A percentile compares a stretch with the other conserved stretches of the same genome.
Conservation (phyloP, 108 stramenopile genomes). For the Chaetoceros muelleri region DNA sequence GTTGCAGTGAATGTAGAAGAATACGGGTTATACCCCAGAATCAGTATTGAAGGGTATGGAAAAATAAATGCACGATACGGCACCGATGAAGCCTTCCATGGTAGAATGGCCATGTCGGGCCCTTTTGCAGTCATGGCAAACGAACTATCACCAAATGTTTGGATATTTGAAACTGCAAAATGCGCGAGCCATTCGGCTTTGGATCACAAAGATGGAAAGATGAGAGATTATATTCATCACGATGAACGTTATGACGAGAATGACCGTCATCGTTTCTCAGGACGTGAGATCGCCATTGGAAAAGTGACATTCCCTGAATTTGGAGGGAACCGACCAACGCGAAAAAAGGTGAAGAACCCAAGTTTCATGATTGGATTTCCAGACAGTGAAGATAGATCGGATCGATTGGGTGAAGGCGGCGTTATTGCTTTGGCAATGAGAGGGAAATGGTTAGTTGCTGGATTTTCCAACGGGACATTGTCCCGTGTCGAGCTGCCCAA, state of each 20-base stretch:
- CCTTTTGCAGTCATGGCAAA: slow-evolving; percentile 12
- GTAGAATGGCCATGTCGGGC: slow-evolving; percentile 19
- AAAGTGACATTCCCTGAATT: slow-evolving; percentile 20
- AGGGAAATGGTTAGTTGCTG: slow-evolving; percentile 15
- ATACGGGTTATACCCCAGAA: slow-evolving; percentile 4
- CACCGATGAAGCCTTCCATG: slow-evolving; percentile 24
- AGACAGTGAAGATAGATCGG: not conserved
- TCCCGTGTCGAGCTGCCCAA: slow-evolving; percentile 7
- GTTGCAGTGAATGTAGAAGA: slow-evolving; percentile 13
- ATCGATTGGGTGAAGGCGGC: slow-evolving; percentile 17
- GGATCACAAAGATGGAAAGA: slow-evolving; percentile 20
- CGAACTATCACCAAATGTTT: slow-evolving; percentile 9
- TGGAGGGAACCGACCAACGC: slow-evolving; percentile 15
- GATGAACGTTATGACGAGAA: slow-evolving; percentile 11
- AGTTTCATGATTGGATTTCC: not conserved
- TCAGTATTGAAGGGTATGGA: slow-evolving; percentile 14
- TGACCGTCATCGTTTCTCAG: not conserved
- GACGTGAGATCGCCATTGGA: slow-evolving; percentile 19
- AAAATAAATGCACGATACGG: slow-evolving; percentile 8
- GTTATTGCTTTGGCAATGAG: slow-evolving; percentile 15
- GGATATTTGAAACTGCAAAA: slow-evolving; percentile 13
- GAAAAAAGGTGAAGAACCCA: slow-evolving; percentile 5
- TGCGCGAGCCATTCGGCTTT: slow-evolving; percentile 8
- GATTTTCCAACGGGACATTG: slow-evolving; percentile 23
- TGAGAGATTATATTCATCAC: slow-evolving; percentile 7